Conservation (phyloP, 1,139 yeast species). For the Candida sp. region DNA sequence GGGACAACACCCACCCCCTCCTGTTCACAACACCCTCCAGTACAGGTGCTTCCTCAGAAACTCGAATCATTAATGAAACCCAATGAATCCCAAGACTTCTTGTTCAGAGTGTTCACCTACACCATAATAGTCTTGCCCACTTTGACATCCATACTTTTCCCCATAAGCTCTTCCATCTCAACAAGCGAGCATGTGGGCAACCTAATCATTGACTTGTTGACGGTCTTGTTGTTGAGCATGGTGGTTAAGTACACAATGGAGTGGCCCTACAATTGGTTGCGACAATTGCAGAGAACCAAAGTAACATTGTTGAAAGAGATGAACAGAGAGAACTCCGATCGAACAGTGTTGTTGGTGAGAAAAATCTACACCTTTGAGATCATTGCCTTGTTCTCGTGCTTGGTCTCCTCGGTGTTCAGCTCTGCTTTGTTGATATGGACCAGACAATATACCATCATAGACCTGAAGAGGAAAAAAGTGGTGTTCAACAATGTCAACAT, state of each 20-base stretch:
- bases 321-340: slow-evolving; percentile 13
- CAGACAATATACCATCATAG: slow-evolving; percentile 28
- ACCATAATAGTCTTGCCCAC: slow-evolving; percentile 16
- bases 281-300: slow-evolving; percentile 26
- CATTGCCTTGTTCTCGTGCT: slow-evolving; percentile 26
- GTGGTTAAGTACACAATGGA: slow-evolving; percentile 31
- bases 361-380: slow-evolving; percentile 24
- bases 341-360: slow-evolving; percentile 15
- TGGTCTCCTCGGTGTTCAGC: slow-evolving; percentile 26
- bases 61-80: slow-evolving; percentile 3
- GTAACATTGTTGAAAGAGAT: slow-evolving; percentile 19
- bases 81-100: slow-evolving; percentile 11
- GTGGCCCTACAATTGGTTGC: slow-evolving; percentile 43
- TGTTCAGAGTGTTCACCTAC: slow-evolving; percentile 15
- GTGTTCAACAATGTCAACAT: slow-evolving; percentile 39
- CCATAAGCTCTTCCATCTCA: slow-evolving; percentile 11
- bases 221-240: slow-evolving; percentile 31
- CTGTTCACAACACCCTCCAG: not conserved
- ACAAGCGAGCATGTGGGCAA: slow-evolving; percentile 19
- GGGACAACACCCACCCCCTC: not conserved
- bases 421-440: slow-evolving; percentile 29
- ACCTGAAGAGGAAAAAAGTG: slow-evolving; percentile 28
- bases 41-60: slow-evolving; percentile 2
- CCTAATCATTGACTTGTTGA: slow-evolving; percentile 30
- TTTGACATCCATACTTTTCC: slow-evolving; percentile 16